These are phyloP conservation scores for Pseudonitzschia delicatissima DNA, from an alignment of 108 stramenopile species.

Conservation along the genomic window DNA sequence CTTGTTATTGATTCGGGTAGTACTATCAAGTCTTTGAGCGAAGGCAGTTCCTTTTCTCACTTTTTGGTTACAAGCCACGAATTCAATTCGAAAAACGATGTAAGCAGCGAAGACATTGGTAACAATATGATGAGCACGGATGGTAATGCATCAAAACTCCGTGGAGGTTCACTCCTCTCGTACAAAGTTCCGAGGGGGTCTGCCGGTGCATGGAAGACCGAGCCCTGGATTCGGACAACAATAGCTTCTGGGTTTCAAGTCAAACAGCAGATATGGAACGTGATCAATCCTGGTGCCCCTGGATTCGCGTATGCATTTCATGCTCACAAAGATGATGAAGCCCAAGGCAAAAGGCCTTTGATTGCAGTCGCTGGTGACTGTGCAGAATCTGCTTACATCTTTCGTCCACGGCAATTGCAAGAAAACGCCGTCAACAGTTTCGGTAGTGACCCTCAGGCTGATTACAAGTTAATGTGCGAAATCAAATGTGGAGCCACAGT, in stretches of 20 bases:
- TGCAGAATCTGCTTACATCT: slow-evolving; percentile 94
- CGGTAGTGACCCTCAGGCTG: slow-evolving; percentile 33
- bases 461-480: slow-evolving; percentile 87
- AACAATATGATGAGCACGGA: background rate
- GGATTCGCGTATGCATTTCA: slow-evolving; percentile 95
- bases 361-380: slow-evolving; percentile 95
- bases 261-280: slow-evolving; percentile 73
- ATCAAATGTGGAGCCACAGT: slow-evolving; percentile 92
- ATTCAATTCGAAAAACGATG: slow-evolving; percentile 40
- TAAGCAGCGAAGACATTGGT: background rate
- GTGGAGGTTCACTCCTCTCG: slow-evolving; percentile 88
- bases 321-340: slow-evolving; percentile 51
- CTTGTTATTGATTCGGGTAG: slow-evolving; percentile 72
- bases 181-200: slow-evolving; percentile 74
- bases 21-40: slow-evolving; percentile 65
- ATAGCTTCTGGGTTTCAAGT: slow-evolving; percentile 92
- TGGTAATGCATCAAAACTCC: slow-evolving; percentile 56
- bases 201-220: slow-evolving; percentile 56
- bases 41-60: slow-evolving; percentile 62
- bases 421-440: background rate
- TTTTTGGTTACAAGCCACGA: slow-evolving; percentile 77
- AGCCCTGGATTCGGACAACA: slow-evolving; percentile 76
- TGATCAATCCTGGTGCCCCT: slow-evolving; percentile 95
- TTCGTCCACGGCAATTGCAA: slow-evolving; percentile 63
- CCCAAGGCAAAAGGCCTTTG: slow-evolving; percentile 62